Evolutionary conservation across 2,329 filamentous ascomycete species (phyloP), one percentile per base, ranked within the genome.

Genomic region (Zymoseptoria crescenta): DNA sequence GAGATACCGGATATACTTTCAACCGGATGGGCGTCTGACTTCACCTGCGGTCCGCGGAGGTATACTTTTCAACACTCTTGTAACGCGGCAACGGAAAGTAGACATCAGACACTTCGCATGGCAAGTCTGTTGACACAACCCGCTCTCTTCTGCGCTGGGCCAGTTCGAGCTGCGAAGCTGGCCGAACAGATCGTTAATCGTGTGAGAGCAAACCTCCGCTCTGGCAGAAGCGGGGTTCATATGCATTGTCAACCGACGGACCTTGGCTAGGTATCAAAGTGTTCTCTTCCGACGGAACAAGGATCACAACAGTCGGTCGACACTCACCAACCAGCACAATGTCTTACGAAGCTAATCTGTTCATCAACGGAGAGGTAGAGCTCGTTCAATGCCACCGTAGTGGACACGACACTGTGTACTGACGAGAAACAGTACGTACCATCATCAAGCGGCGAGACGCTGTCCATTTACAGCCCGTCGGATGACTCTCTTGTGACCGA

Each of bases 401-500:
- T 55, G 35, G 35, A 54, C 8, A 24, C 6, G 8, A 6, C 13
- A 16, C 29, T 65, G 57, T 65, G 64, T 48, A 59, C 21, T 55
- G 54, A 28, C 50, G 21, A 28, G 29, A 8, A 2, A 4, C 3
- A 54, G 52, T 57, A 62, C 60, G 41, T 28, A 27, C 58, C 60
- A 24, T 55, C 56, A 8, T 60, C 59, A 2, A 75, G 69, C 64
- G 59, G 70, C 28, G 77, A 78, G 65, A 81, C 77, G 55, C 73
- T 82, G 45, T 72, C 75, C n/a, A 68, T 81, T 4, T 69, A 74
- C 70, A 81, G 79, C 62, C 81, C 81, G 8, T 77, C 74, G 54
- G 76, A 82, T 65, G 76, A 76, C 56, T 75, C 76, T 2, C 66
- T 81, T 8, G 74, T 83, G 1, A 75, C 78, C n/a, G 72, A 80